These are phyloP conservation scores for Aspergillus sp. DNA, from an alignment of 2,329 filamentous ascomycete species.

Conservation along the genomic window DNA sequence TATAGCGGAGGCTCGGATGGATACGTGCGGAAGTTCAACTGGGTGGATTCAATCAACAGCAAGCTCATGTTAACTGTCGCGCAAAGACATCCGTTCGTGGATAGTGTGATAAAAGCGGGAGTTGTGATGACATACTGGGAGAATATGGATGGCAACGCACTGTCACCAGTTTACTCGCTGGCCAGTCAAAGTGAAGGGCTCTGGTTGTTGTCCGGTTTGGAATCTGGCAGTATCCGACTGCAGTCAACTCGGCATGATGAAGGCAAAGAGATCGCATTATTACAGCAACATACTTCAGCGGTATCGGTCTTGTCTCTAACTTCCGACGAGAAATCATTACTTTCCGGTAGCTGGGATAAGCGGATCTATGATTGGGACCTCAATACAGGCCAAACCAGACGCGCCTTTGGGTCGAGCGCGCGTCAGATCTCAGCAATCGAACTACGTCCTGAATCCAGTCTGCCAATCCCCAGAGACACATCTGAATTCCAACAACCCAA, in stretches of 20 bases:
- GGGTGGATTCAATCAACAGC: conserved; percentile 89
- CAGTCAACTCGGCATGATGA: conserved; percentile 94
- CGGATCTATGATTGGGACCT: conserved; percentile 92
- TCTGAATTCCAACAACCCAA: conserved; percentile 53
- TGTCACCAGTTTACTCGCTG: conserved; percentile 93
- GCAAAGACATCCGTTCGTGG: conserved; percentile 93
- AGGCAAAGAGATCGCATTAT: conserved; percentile 78
- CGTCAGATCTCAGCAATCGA: conserved; percentile 88
- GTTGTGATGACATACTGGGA: conserved; percentile 98
- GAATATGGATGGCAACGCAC: conserved; percentile 73
- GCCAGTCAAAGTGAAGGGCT: conserved; percentile 86
- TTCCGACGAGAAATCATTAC: conserved; percentile 78
- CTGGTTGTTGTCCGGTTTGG: conserved; percentile 87
- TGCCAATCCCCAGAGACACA: conserved; percentile 73
- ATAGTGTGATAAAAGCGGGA: conserved; percentile 93
- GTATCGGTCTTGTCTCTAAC: conserved; percentile 83
- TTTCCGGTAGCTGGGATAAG: conserved; percentile 98
- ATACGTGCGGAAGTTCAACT: conserved; percentile 96
- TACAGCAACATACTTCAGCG: conserved; percentile 84
- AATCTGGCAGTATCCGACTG: conserved; percentile 88
- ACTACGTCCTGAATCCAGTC: conserved; percentile 71
- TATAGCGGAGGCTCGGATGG: conserved; percentile 93
- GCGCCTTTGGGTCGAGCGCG: conserved; percentile 73
- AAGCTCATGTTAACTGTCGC: conserved; percentile 92
- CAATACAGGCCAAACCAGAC: conserved; percentile 74